Base-by-base conservation (phyloP, 208 protist genomes). In the Acanthamoeba quina region DNA sequence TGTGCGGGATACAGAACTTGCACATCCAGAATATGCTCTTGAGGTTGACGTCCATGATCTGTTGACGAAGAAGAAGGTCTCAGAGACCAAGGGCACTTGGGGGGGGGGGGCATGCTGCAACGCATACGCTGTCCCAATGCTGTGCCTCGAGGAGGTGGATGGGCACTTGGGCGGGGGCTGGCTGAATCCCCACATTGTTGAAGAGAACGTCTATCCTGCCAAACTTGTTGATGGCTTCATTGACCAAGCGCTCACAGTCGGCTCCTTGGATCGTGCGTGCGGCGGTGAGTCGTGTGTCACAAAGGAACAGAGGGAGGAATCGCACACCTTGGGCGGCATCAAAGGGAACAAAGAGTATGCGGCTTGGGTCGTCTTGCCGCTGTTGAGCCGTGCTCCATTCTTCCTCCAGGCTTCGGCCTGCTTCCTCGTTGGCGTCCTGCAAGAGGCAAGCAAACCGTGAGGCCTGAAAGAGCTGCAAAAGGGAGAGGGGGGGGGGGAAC, bases 151-250 rank as follows among this genome's bases (percentile, higher is more conserved):
- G 49, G 13, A 89, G 49, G 54, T 89, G 80, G 37, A 89, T 58
- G 21, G 80, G 80, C 17, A 89, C 80, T 58, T 66, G 80, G 10
- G 54, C 11, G 11, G 17, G 7, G 19, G 80, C 54, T 21, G 80
- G 80, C 34, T 89, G 80, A n/a, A 89, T 64, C 10, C 80, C 80
- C 10, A 89, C 80, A 47, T 89, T 89, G 52, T 89, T 89, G 52
- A 89, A 89, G 21, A 89, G 54, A 10, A 89, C 54, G 80, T 89
- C 80, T 19, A 89, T 47, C 19, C 80, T 58, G 13, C 54, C 80
- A 1, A n/a, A 89, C n/a, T 29, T 34, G 47, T 10, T 41, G 21
- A 58, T 47, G 52, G 54, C 80, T 15, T n/a, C 52, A 17, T 11
- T 29, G 10, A 66, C 56, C 24, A 66, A 31, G 49, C n/a, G 49